Base-by-base conservation (phyloP, 495 filamentous ascomycete species). In the Penicillium simplicissimum region DNA sequence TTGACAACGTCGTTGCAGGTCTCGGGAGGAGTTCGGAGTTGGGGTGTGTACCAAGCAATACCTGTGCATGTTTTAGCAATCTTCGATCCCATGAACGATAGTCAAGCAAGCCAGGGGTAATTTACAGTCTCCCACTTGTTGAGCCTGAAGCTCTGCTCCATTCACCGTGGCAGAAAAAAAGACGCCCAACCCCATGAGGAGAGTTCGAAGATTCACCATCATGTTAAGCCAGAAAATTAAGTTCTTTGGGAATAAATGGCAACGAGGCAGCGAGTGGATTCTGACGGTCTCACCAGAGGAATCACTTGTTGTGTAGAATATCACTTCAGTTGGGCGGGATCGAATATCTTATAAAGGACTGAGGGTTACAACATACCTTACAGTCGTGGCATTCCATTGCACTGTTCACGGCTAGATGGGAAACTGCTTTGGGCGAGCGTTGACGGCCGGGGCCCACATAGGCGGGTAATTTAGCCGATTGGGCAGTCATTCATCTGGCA, bases 1-100 rank as follows among this genome's bases (percentile, higher is more conserved):
- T 40, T 55, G 52, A 55, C 52, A 38, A 55, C 52, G 35, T 55
- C 52, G 52, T 14, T 40, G 52, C 52, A 55, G 35, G 52, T 55
- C 52, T 55, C 35, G 6, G 52, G 35, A 55, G 52, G 52, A 55
- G 35, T 40, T 40, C 19, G 34, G 35, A 55, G 52, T 42, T 38
- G 52, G 37, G 52, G 52, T 42, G 17, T 11, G 37, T 55, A 55
- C 52, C 52, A 55, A 25, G 52, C 9, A 40, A 28, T 25, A 25
- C 52, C 52, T 55, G 17, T 8, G 8, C 13, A 40, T 55, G 31
- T 34, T 55, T 15, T 37, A 36, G 7, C n/a, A 38, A 37, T 23
- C 19, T 13, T 23, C 36, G 0, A 38, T 55, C 21, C 34, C 25
- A 34, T 37, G 34, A 17, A 55, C 37, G 52, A 55, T 37, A 55